A percentile compares a stretch with the other conserved stretches of the same genome.
Evolutionary conservation across 306 rosid genomes (phyloP).

Genomic region (Hippophae gyantsensis): DNA sequence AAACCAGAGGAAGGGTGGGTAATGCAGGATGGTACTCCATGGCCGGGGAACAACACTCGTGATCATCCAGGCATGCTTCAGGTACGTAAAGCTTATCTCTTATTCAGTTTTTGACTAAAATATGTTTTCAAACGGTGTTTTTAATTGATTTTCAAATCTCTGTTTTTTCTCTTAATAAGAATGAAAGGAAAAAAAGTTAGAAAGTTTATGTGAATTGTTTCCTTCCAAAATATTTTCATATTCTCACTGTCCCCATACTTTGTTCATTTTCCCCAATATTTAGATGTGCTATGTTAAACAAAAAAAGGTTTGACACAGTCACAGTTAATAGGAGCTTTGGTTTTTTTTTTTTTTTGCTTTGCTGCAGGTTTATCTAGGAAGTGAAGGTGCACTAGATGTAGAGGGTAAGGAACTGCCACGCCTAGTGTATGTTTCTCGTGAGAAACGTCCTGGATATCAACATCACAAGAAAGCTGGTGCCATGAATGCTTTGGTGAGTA

Average conservation of each 20-base stretch:
- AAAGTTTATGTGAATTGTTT: neutral
- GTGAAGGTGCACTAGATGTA: slow-evolving; percentile 69
- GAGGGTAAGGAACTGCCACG: slow-evolving; percentile 75
- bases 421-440: slow-evolving; percentile 83
- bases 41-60: slow-evolving; percentile 86
- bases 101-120: neutral
- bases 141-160: neutral
- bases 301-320: slow-evolving; percentile 2
- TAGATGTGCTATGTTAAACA: neutral
- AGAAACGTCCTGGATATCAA: slow-evolving; percentile 73
- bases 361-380: slow-evolving; percentile 69
- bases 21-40: slow-evolving; percentile 90
- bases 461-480: slow-evolving; percentile 93
- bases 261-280: neutral
- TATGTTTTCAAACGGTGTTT: neutral
- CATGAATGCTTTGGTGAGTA: slow-evolving; percentile 80
- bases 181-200: neutral
- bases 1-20: slow-evolving; percentile 98
- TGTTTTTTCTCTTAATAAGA: neutral
- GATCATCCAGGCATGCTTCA: slow-evolving; percentile 99
- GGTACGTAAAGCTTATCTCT: slow-evolving; percentile 27
- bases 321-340: neutral
- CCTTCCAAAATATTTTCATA: neutral
- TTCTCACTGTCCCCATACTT: neutral
- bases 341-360: neutral